A percentile compares a stretch with the other conserved stretches of the same genome.
Conservation (phyloP, 441 rosid genomes). For the Erodium texanum region DNA sequence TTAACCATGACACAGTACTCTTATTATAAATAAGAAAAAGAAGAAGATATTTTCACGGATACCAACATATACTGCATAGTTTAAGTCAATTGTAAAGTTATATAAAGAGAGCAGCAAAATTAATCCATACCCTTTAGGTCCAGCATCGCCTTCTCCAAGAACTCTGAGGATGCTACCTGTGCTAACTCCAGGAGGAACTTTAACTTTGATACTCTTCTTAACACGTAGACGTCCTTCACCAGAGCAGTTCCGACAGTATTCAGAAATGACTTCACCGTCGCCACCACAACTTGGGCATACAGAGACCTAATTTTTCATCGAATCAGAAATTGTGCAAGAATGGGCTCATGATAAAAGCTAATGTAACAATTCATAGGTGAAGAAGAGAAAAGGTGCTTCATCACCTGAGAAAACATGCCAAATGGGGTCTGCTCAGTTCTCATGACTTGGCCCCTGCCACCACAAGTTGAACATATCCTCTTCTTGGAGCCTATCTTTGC, state of each 20-base stretch:
- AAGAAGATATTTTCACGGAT: too few relatives aligned
- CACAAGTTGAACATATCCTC: conserved; percentile 95
- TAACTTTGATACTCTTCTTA: conserved; percentile 78
- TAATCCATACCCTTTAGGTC: conserved; percentile 68
- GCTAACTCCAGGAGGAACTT: conserved; percentile 86
- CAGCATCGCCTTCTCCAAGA: conserved; percentile 92
- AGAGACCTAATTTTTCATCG: conserved; percentile 52
- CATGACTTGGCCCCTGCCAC: conserved; percentile 99
- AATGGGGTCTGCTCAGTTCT: conserved; percentile 94
- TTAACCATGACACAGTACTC: neutral
- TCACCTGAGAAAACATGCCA: conserved; percentile 96
- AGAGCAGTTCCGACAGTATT: conserved; percentile 76
- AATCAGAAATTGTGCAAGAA: conserved; percentile 18
- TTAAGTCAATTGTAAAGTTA: too few relatives aligned
- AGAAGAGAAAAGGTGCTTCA: conserved; percentile 17
- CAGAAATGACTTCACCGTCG: conserved; percentile 77
- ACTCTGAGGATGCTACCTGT: conserved; percentile 88
- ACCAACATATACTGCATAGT: too few relatives aligned
- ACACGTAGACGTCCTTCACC: conserved; percentile 71
- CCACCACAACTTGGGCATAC: conserved; percentile 86
- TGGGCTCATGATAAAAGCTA: too few relatives aligned
- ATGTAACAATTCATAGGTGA: conserved; percentile 2
- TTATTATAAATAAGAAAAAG: neutral
- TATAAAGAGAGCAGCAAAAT: neutral
- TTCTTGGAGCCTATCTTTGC: conserved; percentile 83